Percentiles rank a stretch among this genome's conserved stretches.
phyloP scores from a whole-genome alignment of 2,329 filamentous ascomycete genomes.

The Colletotrichum echinochloae region DNA sequence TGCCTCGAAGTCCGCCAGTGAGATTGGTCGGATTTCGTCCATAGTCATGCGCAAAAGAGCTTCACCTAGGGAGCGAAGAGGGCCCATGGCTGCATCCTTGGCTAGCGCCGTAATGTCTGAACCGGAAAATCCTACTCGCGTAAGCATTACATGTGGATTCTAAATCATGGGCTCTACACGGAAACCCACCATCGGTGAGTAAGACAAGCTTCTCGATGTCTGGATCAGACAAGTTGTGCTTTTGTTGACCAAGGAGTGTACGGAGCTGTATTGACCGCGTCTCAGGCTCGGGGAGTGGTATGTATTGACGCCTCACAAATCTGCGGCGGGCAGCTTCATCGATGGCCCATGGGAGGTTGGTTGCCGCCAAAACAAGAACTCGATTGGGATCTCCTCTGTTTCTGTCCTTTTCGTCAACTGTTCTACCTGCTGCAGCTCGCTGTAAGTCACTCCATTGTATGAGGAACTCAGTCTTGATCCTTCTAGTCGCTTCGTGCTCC shows the following conservation, averaged over 20 bases:
- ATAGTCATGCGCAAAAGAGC: slow-evolving; percentile 90
- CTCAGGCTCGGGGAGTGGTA: slow-evolving; percentile 87
- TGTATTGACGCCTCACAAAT: slow-evolving; percentile 95
- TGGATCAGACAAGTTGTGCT: slow-evolving; percentile 77
- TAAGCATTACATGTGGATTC: slow-evolving; percentile 28
- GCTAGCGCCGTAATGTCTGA: slow-evolving; percentile 96
- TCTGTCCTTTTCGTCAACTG: slow-evolving; percentile 74
- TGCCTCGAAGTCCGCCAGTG: slow-evolving; percentile 83
- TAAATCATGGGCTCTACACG: not conserved
- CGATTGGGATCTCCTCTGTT: slow-evolving; percentile 84
- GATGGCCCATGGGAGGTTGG: slow-evolving; percentile 97
- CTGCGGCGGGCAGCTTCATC: slow-evolving; percentile 92
- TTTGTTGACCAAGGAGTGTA: slow-evolving; percentile 86
- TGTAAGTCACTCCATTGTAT: slow-evolving; percentile 98
- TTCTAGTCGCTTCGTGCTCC: slow-evolving; percentile 91
- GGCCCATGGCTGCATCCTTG: slow-evolving; percentile 98
- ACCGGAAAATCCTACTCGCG: slow-evolving; percentile 84
- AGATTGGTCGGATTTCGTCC: slow-evolving; percentile 92
- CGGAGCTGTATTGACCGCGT: slow-evolving; percentile 84
- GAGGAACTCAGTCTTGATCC: slow-evolving; percentile 97
- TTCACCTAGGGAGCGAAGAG: slow-evolving; percentile 89
- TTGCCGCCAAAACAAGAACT: slow-evolving; percentile 93
- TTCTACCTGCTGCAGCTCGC: slow-evolving; percentile 88
- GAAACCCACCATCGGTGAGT: slow-evolving; percentile 81
- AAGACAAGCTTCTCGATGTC: slow-evolving; percentile 82